Conservation (phyloP, 768 basidiomycete genomes). For the Lanmaoa pseudosensibilis region DNA sequence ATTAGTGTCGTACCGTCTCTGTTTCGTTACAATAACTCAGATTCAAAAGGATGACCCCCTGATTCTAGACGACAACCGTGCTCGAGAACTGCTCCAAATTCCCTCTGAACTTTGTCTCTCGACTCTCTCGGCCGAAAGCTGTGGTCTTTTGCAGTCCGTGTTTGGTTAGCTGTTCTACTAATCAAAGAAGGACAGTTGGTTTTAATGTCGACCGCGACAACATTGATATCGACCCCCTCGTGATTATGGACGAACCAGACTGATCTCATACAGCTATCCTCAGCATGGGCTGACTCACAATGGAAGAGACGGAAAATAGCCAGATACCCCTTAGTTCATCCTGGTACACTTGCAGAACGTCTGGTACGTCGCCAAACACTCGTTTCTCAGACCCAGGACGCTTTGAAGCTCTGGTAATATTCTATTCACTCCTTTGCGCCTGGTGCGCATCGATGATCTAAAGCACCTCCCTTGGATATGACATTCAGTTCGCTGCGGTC, state of each 20-base stretch:
- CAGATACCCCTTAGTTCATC: not conserved
- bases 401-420: not conserved
- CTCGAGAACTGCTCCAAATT: not conserved
- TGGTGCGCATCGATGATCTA: slow-evolving; percentile 30
- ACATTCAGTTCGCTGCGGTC: slow-evolving; percentile 7
- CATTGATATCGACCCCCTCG: not conserved
- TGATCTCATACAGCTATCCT: slow-evolving; percentile 1
- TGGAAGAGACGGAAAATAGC: not conserved
- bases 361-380: not conserved
- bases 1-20: not conserved
- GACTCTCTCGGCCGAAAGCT: not conserved
- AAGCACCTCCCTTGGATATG: slow-evolving; percentile 18
- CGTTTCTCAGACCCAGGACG: not conserved
- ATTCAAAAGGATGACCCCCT: not conserved
- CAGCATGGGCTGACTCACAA: slow-evolving; percentile 14
- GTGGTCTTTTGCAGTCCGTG: not conserved
- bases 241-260: not conserved
- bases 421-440: slow-evolving; percentile 22
- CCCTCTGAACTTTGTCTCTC: not conserved
- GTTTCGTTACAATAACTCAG: not conserved
- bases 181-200: not conserved
- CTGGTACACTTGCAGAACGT: slow-evolving; percentile 1
- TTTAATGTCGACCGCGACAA: slow-evolving; percentile 6
- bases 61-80: not conserved
- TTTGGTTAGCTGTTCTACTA: not conserved